Conservation (phyloP, 2,329 filamentous ascomycete genomes). For the Zymoseptoria brevis region DNA sequence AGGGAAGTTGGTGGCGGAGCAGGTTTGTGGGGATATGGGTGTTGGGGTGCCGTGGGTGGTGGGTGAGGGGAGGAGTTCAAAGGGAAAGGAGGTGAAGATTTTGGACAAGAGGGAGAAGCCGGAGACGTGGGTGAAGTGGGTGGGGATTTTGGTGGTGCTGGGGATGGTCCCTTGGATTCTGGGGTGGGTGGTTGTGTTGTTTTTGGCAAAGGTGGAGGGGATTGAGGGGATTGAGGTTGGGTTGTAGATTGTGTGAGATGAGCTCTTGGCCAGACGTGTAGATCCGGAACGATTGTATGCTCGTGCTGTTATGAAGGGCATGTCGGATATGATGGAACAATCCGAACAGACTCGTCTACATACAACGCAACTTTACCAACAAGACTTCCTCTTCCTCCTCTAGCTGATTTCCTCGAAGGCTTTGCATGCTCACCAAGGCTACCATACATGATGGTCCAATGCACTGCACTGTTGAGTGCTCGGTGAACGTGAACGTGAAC, state of each 20-base stretch:
- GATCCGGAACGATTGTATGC: no score
- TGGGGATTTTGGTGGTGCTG: constrained; percentile 16
- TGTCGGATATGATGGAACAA: no score
- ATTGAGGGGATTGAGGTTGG: background rate
- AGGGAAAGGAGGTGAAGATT: constrained; percentile 5
- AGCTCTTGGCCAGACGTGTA: no score
- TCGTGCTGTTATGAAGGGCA: no score
- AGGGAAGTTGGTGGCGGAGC: constrained; percentile 52
- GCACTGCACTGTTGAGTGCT: no score
- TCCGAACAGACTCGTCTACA: no score
- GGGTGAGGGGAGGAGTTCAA: constrained; percentile 1
- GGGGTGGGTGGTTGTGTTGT: constrained; percentile 9
- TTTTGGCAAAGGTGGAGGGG: constrained; percentile 1
- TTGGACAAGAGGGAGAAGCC: constrained; percentile 25
- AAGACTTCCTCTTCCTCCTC: no score
- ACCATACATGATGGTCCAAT: no score
- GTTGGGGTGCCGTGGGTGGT: constrained; percentile 36
- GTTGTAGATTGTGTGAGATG: background rate
- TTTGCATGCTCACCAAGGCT: no score
- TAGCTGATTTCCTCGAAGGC: no score
- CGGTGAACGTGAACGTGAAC: no score
- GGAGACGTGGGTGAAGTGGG: constrained; percentile 19
- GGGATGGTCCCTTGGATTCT: constrained; percentile 8
- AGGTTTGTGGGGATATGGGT: constrained; percentile 39
- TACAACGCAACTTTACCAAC: no score